Percentiles rank a stretch among this genome's conserved stretches.
phyloP scores from a whole-genome alignment of 176 grass and related monocot species.

The Bromus sterilis region DNA sequence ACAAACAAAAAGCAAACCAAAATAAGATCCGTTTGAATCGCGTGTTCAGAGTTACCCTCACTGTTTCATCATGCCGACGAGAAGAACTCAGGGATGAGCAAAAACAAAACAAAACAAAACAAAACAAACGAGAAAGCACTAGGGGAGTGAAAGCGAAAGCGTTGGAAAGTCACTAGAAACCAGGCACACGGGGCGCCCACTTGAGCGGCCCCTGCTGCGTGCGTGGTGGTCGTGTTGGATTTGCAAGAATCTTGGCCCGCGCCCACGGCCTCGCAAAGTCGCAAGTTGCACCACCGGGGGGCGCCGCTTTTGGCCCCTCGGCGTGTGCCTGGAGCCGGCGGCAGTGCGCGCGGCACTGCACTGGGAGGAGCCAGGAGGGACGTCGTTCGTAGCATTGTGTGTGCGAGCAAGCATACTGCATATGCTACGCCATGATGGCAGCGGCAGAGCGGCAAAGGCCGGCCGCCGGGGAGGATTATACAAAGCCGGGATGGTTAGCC shows the following conservation, averaged over 20 bases:
- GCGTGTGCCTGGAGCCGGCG: slow-evolving; percentile 29
- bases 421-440: not conserved
- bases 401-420: not conserved
- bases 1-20: too few species aligned
- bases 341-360: not conserved
- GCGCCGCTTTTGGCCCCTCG: not conserved
- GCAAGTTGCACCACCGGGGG: not conserved
- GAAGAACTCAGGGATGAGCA: not conserved
- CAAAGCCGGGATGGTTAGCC: slow-evolving; percentile 2
- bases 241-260: slow-evolving; percentile 55
- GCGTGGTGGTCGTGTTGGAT: slow-evolving; percentile 38
- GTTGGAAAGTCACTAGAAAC: not conserved
- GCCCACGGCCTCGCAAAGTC: not conserved
- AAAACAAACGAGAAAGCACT: not conserved
- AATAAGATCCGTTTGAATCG: too few species aligned
- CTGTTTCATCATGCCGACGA: too few species aligned
- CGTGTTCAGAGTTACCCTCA: too few species aligned
- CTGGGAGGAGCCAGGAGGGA: not conserved
- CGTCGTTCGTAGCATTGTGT: not conserved
- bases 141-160: slow-evolving; percentile 16
- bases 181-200: slow-evolving; percentile 15
- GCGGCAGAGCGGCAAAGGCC: not conserved
- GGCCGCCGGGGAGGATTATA: not conserved
- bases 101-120: not conserved
- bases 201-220: not conserved